These are phyloP conservation scores for Sordariomycetes sp. DNA, from an alignment of 2,329 filamentous ascomycete species.

Conservation along the genomic window DNA sequence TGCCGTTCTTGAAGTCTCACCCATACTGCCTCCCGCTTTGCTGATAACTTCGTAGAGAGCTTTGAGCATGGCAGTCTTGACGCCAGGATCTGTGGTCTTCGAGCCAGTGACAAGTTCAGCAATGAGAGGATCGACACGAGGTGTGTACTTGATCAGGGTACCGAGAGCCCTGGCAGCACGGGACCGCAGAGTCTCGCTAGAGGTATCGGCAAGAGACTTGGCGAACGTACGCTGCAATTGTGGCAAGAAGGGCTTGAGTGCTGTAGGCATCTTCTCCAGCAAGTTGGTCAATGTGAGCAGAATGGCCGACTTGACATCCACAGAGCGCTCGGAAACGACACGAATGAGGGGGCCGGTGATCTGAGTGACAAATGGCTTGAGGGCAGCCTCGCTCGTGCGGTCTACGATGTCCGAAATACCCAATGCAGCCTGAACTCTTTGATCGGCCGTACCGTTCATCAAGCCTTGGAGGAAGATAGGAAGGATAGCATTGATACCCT, in stretches of 20 bases:
- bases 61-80: constrained; percentile 93
- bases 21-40: constrained; percentile 93
- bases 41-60: constrained; percentile 93
- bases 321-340: constrained; percentile 92
- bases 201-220: constrained; percentile 86
- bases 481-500: constrained; percentile 92
- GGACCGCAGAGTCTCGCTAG: constrained; percentile 78
- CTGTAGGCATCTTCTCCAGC: constrained; percentile 90
- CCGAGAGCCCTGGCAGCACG: constrained; percentile 90
- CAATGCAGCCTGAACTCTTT: constrained; percentile 83
- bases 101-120: constrained; percentile 89
- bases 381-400: constrained; percentile 74
- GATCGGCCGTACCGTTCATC: constrained; percentile 91
- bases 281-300: constrained; percentile 89
- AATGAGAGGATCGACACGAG: constrained; percentile 90
- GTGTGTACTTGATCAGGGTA: constrained; percentile 90
- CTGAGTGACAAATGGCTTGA: constrained; percentile 93
- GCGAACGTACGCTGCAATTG: constrained; percentile 96
- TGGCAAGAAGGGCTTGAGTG: constrained; percentile 92
- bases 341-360: constrained; percentile 96
- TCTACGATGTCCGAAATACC: constrained; percentile 95
- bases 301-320: constrained; percentile 93
- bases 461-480: constrained; percentile 97
- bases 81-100: constrained; percentile 75
- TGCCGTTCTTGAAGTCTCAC: constrained; percentile 76